Conservation (phyloP, 2,329 filamentous ascomycete species). For the Pseudogymnoascus verrucosus region DNA sequence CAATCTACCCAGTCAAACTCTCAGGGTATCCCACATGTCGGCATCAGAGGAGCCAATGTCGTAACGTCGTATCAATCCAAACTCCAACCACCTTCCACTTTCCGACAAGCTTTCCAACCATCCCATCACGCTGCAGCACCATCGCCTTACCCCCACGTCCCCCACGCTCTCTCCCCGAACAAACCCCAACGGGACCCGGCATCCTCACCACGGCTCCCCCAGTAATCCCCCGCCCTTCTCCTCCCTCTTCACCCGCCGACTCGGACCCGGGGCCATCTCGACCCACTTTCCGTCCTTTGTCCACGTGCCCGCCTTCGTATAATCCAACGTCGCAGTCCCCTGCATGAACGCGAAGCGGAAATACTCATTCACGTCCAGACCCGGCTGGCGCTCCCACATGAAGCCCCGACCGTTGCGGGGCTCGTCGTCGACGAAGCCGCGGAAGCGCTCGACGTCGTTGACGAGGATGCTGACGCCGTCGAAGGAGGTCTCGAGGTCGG, state of each 20-base stretch:
- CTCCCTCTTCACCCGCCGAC: slow-evolving; percentile 5
- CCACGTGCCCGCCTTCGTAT: slow-evolving; percentile 70
- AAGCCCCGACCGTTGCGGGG: slow-evolving; percentile 31
- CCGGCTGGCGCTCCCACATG: slow-evolving; percentile 48
- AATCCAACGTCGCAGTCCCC: slow-evolving; percentile 58
- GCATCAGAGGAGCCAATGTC: slow-evolving; percentile 4
- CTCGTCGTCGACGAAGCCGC: slow-evolving; percentile 56
- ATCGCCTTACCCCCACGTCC: background rate
- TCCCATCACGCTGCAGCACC: too few relatives aligned
- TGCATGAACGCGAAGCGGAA: slow-evolving; percentile 70
- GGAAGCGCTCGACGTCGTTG: slow-evolving; percentile 76
- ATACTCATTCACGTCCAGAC: slow-evolving; percentile 52
- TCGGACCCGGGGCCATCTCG: slow-evolving; percentile 39
- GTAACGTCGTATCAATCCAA: background rate
- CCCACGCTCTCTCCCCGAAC: background rate
- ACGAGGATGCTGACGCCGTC: slow-evolving; percentile 75
- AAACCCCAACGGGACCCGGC: background rate
- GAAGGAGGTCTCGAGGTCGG: slow-evolving; percentile 37
- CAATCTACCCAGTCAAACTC: background rate
- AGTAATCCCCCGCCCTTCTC: background rate
- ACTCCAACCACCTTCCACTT: background rate
- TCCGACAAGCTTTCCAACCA: background rate
- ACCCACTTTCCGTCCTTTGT: slow-evolving; percentile 55
- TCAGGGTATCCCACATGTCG: background rate
- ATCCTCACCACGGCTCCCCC: background rate